Percentiles rank a stretch among this genome's conserved stretches.
Evolutionary conservation across 139 green algal genomes (phyloP).

Genomic region (Yamagishiella unicocca): DNA sequence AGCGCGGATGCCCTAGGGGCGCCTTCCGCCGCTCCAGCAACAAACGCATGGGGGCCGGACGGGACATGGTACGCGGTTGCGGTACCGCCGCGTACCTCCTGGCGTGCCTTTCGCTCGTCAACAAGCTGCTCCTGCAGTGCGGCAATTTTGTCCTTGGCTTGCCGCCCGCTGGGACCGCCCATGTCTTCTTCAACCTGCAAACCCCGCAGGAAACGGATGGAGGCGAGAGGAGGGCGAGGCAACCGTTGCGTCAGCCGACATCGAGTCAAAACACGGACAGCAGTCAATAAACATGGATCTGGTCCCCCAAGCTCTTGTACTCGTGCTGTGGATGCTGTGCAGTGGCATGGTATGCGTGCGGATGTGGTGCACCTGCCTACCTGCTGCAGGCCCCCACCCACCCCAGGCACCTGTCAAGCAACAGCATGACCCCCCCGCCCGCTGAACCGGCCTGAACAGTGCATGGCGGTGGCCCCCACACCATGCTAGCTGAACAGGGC

Average conservation of each 20-base stretch:
- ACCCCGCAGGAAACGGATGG: background rate
- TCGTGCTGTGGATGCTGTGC: too few relatives aligned
- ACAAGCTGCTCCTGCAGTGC: constrained; percentile 66
- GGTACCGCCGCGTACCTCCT: constrained; percentile 23
- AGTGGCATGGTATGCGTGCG: background rate
- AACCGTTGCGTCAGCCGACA: too few relatives aligned
- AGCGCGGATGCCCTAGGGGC: too few relatives aligned
- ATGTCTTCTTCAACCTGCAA: constrained; percentile 33
- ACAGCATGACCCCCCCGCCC: background rate
- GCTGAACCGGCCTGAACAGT: background rate
- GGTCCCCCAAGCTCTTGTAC: constrained; percentile 40
- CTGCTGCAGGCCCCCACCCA: constrained; percentile 18
- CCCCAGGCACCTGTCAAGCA: background rate
- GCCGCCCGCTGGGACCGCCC: background rate
- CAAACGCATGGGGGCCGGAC: too few relatives aligned
- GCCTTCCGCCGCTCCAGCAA: too few relatives aligned
- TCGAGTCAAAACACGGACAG: too few relatives aligned
- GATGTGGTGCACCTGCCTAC: background rate
- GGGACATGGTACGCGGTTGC: background rate
- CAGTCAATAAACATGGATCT: too few relatives aligned
- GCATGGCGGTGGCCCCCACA: too few relatives aligned
- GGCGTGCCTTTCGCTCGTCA: constrained; percentile 39
- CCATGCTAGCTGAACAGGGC: too few relatives aligned
- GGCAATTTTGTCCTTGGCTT: constrained; percentile 9
- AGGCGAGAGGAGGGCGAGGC: too few relatives aligned